Conservation (phyloP, 73 alveolate genomes). For the Breviolum minutum region DNA sequence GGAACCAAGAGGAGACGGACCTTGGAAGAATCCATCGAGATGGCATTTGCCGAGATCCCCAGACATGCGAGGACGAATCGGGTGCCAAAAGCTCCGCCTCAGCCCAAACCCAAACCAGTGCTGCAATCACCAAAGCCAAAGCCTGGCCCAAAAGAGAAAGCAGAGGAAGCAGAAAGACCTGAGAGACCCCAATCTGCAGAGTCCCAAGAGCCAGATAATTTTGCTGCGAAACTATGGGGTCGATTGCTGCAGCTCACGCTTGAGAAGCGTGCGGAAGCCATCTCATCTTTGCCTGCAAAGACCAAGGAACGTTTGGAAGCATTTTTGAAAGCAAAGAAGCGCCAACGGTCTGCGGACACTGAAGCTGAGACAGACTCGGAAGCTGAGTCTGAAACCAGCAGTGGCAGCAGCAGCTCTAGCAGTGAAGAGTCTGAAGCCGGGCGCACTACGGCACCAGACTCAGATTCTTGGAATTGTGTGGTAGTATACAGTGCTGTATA, state of each 20-base stretch:
- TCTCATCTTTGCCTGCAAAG: neutral
- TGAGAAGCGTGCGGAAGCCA: slow-evolving; percentile 38
- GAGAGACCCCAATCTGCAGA: neutral
- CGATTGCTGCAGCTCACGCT: slow-evolving; percentile 25
- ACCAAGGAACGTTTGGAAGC: slow-evolving; percentile 34
- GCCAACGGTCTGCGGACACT: neutral
- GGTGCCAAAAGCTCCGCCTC: neutral
- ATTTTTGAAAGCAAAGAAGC: slow-evolving; percentile 1
- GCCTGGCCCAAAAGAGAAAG: neutral
- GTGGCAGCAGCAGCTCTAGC: slow-evolving; percentile 26
- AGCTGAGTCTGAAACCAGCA: slow-evolving; percentile 2
- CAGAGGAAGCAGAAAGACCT: neutral
- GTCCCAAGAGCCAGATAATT: neutral
- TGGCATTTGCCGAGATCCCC: slow-evolving; percentile 43
- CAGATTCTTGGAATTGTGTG: neutral
- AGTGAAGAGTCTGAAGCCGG: neutral
- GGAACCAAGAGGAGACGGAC: slow-evolving; percentile 10
- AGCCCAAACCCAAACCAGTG: neutral
- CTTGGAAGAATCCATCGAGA: slow-evolving; percentile 39
- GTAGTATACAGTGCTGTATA: too few relatives aligned
- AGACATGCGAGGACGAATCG: neutral
- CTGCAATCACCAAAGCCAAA: slow-evolving; percentile 7
- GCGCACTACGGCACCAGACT: neutral
- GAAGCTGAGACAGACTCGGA: neutral
- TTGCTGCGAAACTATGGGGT: slow-evolving; percentile 45